A percentile compares a stretch with the other conserved stretches of the same genome.
phyloP scores from a whole-genome alignment of 768 basidiomycete species.

The Glaciozyma martinii region DNA sequence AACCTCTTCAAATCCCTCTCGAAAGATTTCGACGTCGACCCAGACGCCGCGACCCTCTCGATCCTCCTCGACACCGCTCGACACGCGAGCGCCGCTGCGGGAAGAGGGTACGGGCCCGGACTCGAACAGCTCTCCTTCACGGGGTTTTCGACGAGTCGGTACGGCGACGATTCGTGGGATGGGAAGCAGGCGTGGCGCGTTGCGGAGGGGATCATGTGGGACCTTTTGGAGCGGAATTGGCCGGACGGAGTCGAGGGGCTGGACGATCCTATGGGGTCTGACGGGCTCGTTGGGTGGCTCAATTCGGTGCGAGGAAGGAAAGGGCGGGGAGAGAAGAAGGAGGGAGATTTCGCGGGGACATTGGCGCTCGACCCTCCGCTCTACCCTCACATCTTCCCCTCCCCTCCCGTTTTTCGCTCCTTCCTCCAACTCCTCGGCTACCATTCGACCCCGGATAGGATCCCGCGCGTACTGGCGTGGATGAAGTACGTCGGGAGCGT shows the following conservation, averaged over 20 bases:
- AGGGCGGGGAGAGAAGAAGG: not conserved
- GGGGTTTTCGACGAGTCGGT: not conserved
- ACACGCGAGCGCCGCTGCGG: constrained; percentile 14
- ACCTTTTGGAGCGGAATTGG: constrained; percentile 18
- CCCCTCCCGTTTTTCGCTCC: constrained; percentile 19
- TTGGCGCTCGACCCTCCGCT: constrained; percentile 4
- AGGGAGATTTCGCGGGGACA: constrained; percentile 14
- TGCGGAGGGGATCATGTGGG: constrained; percentile 15
- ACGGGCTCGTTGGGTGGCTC: not conserved
- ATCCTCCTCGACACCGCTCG: constrained; percentile 28
- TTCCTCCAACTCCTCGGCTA: constrained; percentile 27
- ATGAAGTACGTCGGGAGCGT: constrained; percentile 5
- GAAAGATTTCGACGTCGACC: constrained; percentile 6
- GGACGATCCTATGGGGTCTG: constrained; percentile 6
- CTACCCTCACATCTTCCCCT: constrained; percentile 18
- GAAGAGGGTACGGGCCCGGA: constrained; percentile 7
- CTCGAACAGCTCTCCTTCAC: constrained; percentile 1
- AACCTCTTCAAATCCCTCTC: not conserved
- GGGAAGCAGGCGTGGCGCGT: constrained; percentile 7
- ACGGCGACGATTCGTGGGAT: constrained; percentile 20
- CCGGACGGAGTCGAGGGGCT: constrained; percentile 1
- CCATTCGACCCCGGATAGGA: constrained; percentile 7
- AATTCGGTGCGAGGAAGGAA: not conserved
- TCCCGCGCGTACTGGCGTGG: constrained; percentile 26
- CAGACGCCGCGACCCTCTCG: constrained; percentile 17